Evolutionary conservation across 1,284 basidiomycete genomes (phyloP).

Genomic region (Ceratobasidium sp.): DNA sequence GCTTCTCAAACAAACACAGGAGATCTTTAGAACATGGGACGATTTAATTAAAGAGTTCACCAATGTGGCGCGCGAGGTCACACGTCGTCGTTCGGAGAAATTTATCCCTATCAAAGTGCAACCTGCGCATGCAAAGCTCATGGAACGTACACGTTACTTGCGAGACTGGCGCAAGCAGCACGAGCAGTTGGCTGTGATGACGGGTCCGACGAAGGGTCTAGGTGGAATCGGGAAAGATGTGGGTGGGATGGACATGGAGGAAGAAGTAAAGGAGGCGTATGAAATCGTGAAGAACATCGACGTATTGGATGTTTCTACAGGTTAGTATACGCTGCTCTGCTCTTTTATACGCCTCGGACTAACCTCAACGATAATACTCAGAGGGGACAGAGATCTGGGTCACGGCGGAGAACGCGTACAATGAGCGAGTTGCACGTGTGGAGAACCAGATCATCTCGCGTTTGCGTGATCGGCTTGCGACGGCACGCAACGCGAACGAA

Average conservation of each 20-base stretch:
- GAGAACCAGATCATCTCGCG: constrained; percentile 99
- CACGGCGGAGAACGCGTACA: constrained; percentile 95
- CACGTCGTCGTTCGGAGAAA: constrained; percentile 88
- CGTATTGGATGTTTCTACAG: constrained; percentile 90
- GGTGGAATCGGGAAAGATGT: constrained; percentile 76
- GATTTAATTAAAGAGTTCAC: constrained; percentile 98
- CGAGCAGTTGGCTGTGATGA: constrained; percentile 97
- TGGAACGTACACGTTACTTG: constrained; percentile 89
- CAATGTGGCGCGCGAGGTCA: constrained; percentile 95
- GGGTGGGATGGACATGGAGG: constrained; percentile 94
- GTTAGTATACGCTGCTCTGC: constrained; percentile 57
- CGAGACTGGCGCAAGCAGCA: constrained; percentile 96
- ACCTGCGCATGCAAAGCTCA: constrained; percentile 89
- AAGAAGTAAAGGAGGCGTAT: constrained; percentile 94
- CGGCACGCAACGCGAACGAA: constrained; percentile 96
- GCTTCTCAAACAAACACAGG: constrained; percentile 77
- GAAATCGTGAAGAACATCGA: constrained; percentile 96
- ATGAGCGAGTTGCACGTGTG: constrained; percentile 95
- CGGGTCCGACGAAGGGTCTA: constrained; percentile 89
- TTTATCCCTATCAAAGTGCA: constrained; percentile 98
- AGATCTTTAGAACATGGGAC: constrained; percentile 95
- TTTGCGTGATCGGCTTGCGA: constrained; percentile 91
- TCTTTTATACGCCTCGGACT: neutral
- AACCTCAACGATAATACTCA: constrained; percentile 50
- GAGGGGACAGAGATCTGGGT: constrained; percentile 99